These are phyloP conservation scores for Eucalyptus cladocalyx DNA, from an alignment of 345 rosid genomes.

Conservation along the genomic window DNA sequence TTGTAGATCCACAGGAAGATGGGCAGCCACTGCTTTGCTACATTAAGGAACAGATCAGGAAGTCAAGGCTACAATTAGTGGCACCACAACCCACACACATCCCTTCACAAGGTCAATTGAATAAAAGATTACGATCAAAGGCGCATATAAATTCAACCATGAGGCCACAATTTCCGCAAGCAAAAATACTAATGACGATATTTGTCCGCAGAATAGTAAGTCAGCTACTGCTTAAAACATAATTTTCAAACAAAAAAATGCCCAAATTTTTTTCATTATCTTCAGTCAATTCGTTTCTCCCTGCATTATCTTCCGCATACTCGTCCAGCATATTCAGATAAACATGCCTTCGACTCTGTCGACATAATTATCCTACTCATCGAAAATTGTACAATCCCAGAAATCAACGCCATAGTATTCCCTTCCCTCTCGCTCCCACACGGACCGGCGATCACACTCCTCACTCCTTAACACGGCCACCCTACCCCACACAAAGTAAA, in stretches of 20 bases:
- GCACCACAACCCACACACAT: neutral
- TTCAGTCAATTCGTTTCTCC: neutral
- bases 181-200: neutral
- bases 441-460: neutral
- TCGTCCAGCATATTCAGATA: neutral
- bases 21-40: neutral
- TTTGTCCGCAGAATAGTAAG: neutral
- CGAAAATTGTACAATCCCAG: neutral
- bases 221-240: neutral
- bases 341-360: neutral
- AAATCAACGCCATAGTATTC: neutral
- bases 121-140: neutral
- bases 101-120: neutral
- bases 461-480: neutral
- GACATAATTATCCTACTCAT: neutral
- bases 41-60: neutral
- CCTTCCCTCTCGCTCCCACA: neutral
- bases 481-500: neutral
- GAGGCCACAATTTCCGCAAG: neutral
- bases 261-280: neutral
- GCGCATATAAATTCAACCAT: neutral
- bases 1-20: neutral
- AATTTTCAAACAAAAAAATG: neutral
- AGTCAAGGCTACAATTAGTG: neutral
- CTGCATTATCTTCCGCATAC: neutral